phyloP scores from a whole-genome alignment of 805 yeast genomes.

The Saturnispora mendoncae region DNA sequence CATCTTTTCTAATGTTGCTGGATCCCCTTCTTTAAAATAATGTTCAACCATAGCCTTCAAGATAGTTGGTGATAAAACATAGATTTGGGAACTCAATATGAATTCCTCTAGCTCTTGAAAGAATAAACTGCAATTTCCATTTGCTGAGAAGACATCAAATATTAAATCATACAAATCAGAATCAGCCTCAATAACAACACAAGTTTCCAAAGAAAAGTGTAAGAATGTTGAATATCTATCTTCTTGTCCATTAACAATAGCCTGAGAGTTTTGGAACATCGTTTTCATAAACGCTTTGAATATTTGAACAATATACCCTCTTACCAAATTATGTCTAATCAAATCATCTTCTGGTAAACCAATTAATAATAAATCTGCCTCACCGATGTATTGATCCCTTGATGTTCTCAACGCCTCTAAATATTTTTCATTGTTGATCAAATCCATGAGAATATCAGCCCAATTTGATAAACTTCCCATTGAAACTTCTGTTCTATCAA shows the following conservation, averaged over 20 bases:
- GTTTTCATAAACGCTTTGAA: constrained; percentile 43
- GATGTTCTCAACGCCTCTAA: constrained; percentile 50
- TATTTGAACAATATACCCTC: constrained; percentile 47
- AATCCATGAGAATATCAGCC: constrained; percentile 52
- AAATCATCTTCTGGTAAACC: constrained; percentile 46
- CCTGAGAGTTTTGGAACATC: constrained; percentile 27
- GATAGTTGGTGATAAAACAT: constrained; percentile 50
- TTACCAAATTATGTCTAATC: constrained; percentile 40
- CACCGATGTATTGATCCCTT: constrained; percentile 42
- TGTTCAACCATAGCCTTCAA: constrained; percentile 52
- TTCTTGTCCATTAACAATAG: constrained; percentile 11
- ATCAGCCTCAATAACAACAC: constrained; percentile 30
- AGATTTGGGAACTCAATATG: constrained; percentile 39
- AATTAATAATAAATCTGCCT: constrained; percentile 38
- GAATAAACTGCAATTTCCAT: constrained; percentile 31
- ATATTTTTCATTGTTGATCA: constrained; percentile 42
- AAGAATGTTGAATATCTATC: constrained; percentile 26
- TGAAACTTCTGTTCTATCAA: constrained; percentile 44
- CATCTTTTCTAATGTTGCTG: constrained; percentile 52
- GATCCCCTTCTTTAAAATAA: constrained; percentile 34
- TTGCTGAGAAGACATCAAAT: constrained; percentile 34
- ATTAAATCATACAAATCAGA: constrained; percentile 34
- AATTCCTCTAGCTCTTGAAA: constrained; percentile 46
- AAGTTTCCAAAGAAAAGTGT: constrained; percentile 32
- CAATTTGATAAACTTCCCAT: constrained; percentile 58